Conservation (phyloP, 2,329 filamentous ascomycete species). For the Sarocladiaceae sp. region DNA sequence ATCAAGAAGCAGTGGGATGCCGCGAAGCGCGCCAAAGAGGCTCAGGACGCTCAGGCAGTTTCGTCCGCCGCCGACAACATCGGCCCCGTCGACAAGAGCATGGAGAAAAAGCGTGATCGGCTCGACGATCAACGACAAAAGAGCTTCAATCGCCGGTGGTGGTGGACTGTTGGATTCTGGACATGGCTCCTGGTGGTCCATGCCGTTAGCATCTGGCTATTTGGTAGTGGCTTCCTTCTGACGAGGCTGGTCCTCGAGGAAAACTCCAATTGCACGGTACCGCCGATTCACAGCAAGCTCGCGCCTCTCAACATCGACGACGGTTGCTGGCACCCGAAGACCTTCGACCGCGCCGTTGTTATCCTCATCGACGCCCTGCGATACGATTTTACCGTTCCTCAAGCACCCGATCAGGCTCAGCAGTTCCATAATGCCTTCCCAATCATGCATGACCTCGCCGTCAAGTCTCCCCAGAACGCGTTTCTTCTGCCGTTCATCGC, state of each 20-base stretch:
- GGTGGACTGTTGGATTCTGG: conserved; percentile 65
- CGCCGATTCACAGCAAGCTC: conserved; percentile 55
- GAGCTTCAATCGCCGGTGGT: conserved; percentile 49
- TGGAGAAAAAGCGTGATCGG: conserved; percentile 39
- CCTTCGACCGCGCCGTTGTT: conserved; percentile 86
- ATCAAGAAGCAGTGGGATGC: conserved; percentile 51
- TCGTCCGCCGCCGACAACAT: conserved; percentile 6
- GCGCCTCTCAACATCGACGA: conserved; percentile 42
- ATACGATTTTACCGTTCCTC: conserved; percentile 92
- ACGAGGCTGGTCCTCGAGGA: conserved; percentile 78
- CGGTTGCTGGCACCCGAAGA: conserved; percentile 96
- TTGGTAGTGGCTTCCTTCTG: conserved; percentile 91
- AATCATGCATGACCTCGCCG: conserved; percentile 78
- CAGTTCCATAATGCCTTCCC: conserved; percentile 83
- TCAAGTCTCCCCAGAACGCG: conserved; percentile 71
- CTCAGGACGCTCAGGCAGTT: conserved; percentile 27
- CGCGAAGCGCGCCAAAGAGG: conserved; percentile 42
- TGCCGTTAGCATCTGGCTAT: conserved; percentile 78
- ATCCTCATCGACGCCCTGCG: conserved; percentile 89
- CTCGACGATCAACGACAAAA: conserved; percentile 45
- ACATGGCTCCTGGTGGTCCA: conserved; percentile 70
- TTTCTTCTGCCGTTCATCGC: conserved; percentile 94
- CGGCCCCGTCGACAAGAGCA: conserved; percentile 26
- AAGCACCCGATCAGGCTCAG: conserved; percentile 35
- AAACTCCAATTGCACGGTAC: conserved; percentile 64